phyloP scores from a whole-genome alignment of 2,329 filamentous ascomycete genomes.

The Exophiala dermatitidis region DNA sequence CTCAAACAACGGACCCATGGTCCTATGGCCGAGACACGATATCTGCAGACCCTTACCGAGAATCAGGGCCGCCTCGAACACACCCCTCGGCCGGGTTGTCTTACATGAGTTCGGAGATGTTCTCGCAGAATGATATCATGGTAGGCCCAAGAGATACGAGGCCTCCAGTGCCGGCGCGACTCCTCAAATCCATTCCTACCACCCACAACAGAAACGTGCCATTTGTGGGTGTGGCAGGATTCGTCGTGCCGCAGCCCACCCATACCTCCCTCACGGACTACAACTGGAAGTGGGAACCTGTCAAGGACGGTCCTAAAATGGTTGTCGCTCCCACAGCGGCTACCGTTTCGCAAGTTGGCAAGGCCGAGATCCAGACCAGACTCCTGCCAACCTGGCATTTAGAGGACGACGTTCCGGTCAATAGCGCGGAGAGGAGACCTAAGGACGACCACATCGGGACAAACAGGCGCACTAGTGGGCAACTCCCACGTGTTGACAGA shows the following conservation, averaged over 20 bases:
- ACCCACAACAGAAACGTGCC: conserved; percentile 14
- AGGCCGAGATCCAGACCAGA: conserved; percentile 16
- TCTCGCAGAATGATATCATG: conserved; percentile 53
- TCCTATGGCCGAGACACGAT: conserved; percentile 24
- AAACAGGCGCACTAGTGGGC: neutral
- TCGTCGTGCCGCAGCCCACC: conserved; percentile 17
- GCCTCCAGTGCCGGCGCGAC: conserved; percentile 51
- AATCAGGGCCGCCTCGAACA: conserved; percentile 50
- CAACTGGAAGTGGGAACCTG: conserved; percentile 16
- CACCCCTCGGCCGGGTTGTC: conserved; percentile 60
- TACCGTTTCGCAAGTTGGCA: conserved; percentile 18
- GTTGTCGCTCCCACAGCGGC: conserved; percentile 16
- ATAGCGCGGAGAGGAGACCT: conserved; percentile 1
- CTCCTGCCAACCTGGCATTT: conserved; percentile 12
- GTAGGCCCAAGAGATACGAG: conserved; percentile 51
- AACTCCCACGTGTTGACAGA: conserved; percentile 9
- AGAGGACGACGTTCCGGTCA: conserved; percentile 18
- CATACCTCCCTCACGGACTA: conserved; percentile 1
- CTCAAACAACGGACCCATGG: conserved; percentile 21
- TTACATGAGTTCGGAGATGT: conserved; percentile 51
- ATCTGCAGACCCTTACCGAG: conserved; percentile 38
- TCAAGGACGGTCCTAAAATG: conserved; percentile 20
- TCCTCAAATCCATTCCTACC: conserved; percentile 36
- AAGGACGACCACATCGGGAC: neutral
- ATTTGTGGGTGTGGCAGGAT: conserved; percentile 24